Percentiles rank a stretch among this genome's conserved stretches.
Evolutionary conservation across 2,329 filamentous ascomycete genomes (phyloP).

Genomic region (Fusarium sororula): DNA sequence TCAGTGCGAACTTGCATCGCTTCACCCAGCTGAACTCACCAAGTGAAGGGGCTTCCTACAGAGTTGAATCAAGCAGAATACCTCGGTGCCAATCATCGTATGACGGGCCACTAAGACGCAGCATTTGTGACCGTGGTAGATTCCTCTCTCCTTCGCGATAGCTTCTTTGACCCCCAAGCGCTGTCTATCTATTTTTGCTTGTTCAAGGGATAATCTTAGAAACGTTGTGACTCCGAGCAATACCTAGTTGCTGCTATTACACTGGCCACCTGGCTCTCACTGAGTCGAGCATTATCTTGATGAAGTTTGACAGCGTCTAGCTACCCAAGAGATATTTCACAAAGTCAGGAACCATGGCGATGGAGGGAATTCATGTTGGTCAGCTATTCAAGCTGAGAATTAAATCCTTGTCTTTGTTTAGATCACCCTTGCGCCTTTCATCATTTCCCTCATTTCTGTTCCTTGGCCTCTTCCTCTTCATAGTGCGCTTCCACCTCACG

Average conservation of each 20-base stretch:
- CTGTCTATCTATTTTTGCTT: no score
- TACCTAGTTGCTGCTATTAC: accelerated
- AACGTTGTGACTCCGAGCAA: no score
- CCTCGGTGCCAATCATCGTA: not conserved
- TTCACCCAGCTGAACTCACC: no score
- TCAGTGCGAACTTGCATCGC: no score
- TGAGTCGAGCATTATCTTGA: not conserved
- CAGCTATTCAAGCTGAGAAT: not conserved
- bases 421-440: not conserved
- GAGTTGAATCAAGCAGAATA: accelerated
- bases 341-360: accelerated
- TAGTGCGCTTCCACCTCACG: not conserved
- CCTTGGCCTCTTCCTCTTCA: not conserved
- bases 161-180: not conserved
- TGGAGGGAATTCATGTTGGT: not conserved
- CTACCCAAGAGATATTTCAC: accelerated
- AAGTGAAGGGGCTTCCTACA: no score
- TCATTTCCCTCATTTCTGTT: not conserved
- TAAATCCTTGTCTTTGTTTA: not conserved
- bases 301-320: accelerated
- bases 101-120: no score
- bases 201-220: no score
- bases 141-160: no score
- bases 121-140: no score
- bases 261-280: not conserved